phyloP scores from a whole-genome alignment of 2,329 filamentous ascomycete species.

The Diplodia intermedia region DNA sequence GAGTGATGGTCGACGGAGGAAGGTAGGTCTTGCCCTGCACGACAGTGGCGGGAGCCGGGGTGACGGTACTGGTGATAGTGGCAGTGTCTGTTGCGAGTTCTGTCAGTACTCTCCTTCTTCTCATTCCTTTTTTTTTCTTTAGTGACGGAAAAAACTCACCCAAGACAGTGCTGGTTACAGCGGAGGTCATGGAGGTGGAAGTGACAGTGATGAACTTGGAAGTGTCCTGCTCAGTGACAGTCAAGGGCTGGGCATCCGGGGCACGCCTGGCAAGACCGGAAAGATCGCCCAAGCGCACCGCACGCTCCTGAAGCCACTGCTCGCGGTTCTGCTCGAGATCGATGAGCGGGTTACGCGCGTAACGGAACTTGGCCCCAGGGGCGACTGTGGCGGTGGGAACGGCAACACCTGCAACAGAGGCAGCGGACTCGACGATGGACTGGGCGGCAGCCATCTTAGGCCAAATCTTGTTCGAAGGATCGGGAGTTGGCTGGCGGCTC shows the following conservation, averaged over 20 bases:
- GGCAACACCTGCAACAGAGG: slow-evolving; percentile 26
- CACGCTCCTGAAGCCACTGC: slow-evolving; percentile 37
- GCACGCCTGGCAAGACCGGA: slow-evolving; percentile 41
- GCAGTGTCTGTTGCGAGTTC: slow-evolving; percentile 32
- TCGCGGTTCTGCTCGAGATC: slow-evolving; percentile 35
- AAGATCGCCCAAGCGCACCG: slow-evolving; percentile 37
- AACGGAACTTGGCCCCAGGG: slow-evolving; percentile 37
- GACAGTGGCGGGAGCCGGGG: slow-evolving; percentile 39
- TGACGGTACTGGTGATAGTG: slow-evolving; percentile 35
- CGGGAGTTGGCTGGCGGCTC: slow-evolving; percentile 34
- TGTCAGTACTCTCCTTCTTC: not conserved
- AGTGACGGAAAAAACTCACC: slow-evolving; percentile 25
- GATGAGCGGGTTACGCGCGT: slow-evolving; percentile 22
- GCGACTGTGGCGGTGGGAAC: slow-evolving; percentile 32
- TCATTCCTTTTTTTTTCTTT: no score
- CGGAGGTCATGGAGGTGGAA: slow-evolving; percentile 36
- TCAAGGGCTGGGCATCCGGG: slow-evolving; percentile 46
- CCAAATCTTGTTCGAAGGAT: slow-evolving; percentile 41
- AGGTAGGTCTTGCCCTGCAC: slow-evolving; percentile 36
- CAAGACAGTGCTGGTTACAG: slow-evolving; percentile 37
- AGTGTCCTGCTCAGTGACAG: slow-evolving; percentile 44
- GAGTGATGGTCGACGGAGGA: slow-evolving; percentile 38
- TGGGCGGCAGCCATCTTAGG: slow-evolving; percentile 39
- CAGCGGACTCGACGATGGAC: slow-evolving; percentile 24
- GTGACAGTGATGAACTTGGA: slow-evolving; percentile 40